These are phyloP conservation scores for Coemansia sp. DNA, from an alignment of 192 early-diverging fungal species.

Conservation along the genomic window DNA sequence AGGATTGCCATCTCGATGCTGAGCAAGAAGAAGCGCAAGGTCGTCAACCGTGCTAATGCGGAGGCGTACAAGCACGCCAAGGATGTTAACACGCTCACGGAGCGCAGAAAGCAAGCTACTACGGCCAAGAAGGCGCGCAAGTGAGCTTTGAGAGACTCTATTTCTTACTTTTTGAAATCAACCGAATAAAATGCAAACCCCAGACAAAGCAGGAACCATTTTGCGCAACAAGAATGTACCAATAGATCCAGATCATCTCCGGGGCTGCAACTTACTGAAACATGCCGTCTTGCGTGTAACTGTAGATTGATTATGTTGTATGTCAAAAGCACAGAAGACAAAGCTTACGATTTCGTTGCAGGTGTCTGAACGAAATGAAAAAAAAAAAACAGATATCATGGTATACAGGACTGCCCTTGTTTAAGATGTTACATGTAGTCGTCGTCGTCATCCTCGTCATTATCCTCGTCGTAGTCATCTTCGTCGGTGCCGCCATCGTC, in stretches of 20 bases:
- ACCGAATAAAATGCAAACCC: too few relatives aligned
- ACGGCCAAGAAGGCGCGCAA: slow-evolving; percentile 11
- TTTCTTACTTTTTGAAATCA: neutral
- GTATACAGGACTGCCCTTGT: too few relatives aligned
- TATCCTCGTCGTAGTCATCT: neutral
- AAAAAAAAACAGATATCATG: neutral
- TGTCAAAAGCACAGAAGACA: too few relatives aligned
- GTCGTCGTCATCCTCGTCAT: slow-evolving; percentile 19
- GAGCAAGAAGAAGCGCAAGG: slow-evolving; percentile 55
- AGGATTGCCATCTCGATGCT: slow-evolving; percentile 55
- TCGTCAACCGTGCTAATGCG: slow-evolving; percentile 42
- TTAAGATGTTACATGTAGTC: slow-evolving; percentile 15
- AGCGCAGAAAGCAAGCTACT: slow-evolving; percentile 34
- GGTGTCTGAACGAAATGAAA: neutral
- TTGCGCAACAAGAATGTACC: too few relatives aligned
- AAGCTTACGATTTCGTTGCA: too few relatives aligned
- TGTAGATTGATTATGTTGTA: too few relatives aligned
- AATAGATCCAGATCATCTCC: too few relatives aligned
- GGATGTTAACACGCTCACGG: slow-evolving; percentile 36
- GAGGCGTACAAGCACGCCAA: slow-evolving; percentile 41
- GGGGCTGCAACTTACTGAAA: too few relatives aligned
- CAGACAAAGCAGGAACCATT: too few relatives aligned
- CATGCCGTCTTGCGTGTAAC: too few relatives aligned
- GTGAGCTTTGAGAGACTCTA: neutral
- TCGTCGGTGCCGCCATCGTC: slow-evolving; percentile 9